A percentile compares a stretch with the other conserved stretches of the same genome.
These are phyloP conservation scores for Conticribra guillardii DNA, from an alignment of 108 stramenopile genomes.

Conservation along the genomic window DNA sequence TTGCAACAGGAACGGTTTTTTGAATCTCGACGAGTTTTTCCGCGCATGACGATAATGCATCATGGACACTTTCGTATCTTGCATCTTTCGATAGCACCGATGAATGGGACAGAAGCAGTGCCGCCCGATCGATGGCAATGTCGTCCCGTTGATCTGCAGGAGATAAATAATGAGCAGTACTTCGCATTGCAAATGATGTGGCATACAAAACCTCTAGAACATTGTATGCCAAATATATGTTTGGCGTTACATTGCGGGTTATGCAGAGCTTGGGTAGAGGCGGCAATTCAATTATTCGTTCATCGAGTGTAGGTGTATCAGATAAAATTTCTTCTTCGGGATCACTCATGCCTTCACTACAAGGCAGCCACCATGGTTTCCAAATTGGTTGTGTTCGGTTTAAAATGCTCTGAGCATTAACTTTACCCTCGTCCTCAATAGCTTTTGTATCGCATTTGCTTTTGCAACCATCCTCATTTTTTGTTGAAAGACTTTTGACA, in stretches of 20 bases:
- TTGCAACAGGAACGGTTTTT: neutral
- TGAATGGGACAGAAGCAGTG: conserved; percentile 13
- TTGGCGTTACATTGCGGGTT: conserved; percentile 7
- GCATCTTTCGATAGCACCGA: conserved; percentile 18
- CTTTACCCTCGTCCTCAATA: neutral
- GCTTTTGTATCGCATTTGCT: too few species aligned
- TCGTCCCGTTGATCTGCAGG: neutral
- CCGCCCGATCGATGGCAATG: neutral
- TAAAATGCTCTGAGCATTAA: neutral
- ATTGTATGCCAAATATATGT: conserved; percentile 24
- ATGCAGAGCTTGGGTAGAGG: neutral
- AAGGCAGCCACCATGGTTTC: conserved; percentile 21
- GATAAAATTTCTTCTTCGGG: neutral
- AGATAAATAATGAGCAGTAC: neutral
- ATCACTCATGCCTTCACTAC: neutral
- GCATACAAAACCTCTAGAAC: conserved; percentile 24
- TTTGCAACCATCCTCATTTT: too few species aligned
- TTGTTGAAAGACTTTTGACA: too few species aligned
- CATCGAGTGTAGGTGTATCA: conserved; percentile 5
- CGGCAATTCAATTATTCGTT: conserved; percentile 12
- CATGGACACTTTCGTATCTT: conserved; percentile 6
- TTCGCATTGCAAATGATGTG: conserved; percentile 15
- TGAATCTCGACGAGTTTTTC: conserved; percentile 5
- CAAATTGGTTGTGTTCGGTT: conserved; percentile 2
- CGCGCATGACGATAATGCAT: conserved; percentile 10